A percentile compares a stretch with the other conserved stretches of the same genome.
Conservation (phyloP, 2,329 filamentous ascomycete species). For the Arachnomyces sp. region DNA sequence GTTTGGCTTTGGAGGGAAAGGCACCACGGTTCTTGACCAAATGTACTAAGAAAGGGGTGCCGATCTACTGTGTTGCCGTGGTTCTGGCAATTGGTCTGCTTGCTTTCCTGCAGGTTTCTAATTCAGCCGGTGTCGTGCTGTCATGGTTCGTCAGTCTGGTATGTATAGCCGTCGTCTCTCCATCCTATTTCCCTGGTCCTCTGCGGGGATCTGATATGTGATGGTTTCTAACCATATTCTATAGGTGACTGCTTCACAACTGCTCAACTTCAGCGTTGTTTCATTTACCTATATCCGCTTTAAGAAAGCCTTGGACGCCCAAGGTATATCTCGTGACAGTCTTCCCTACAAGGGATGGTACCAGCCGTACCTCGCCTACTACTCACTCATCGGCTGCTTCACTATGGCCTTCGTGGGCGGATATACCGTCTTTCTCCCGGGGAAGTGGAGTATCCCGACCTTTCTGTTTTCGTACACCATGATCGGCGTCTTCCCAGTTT, state of each 20-base stretch:
- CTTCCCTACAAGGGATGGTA: constrained; percentile 62
- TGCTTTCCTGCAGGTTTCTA: constrained; percentile 64
- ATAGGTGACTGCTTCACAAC: constrained; percentile 60
- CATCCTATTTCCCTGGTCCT: neutral
- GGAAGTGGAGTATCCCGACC: constrained; percentile 57
- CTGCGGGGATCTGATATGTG: too few relatives aligned
- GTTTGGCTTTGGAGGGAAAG: constrained; percentile 60
- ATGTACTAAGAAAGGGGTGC: constrained; percentile 59
- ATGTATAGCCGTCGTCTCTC: constrained; percentile 9
- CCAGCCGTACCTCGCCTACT: constrained; percentile 20
- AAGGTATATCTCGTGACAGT: constrained; percentile 57
- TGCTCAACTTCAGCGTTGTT: constrained; percentile 64
- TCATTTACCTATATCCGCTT: constrained; percentile 65
- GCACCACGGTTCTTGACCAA: constrained; percentile 58
- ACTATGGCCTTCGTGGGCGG: constrained; percentile 69
- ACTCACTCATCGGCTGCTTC: constrained; percentile 21
- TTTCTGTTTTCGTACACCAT: constrained; percentile 75
- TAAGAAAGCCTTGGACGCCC: constrained; percentile 57
- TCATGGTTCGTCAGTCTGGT: constrained; percentile 62
- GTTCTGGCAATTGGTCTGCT: constrained; percentile 62
- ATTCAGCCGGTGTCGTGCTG: constrained; percentile 57
- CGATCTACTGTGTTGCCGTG: constrained; percentile 61
- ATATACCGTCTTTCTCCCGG: constrained; percentile 65
- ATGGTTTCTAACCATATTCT: neutral
- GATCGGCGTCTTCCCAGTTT: constrained; percentile 59